Evolutionary conservation across 495 filamentous ascomycete genomes (phyloP).

Genomic region (Recurvomyces mirabilis): DNA sequence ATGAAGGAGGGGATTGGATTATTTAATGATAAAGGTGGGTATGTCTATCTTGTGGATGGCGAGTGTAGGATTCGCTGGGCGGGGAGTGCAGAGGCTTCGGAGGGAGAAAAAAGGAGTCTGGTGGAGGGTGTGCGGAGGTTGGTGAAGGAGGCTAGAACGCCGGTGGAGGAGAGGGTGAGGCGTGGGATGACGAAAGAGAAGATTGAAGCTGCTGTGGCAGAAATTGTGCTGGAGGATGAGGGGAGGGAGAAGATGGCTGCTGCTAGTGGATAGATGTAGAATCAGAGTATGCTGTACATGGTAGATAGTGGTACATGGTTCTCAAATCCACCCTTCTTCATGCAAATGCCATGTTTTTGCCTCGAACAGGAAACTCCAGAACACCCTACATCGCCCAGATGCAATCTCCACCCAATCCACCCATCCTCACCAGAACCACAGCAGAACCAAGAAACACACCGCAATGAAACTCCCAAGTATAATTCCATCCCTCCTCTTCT

Average conservation of each 20-base stretch:
- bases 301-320: neutral
- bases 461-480: slow-evolving; percentile 86
- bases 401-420: neutral
- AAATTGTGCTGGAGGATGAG: slow-evolving; percentile 10
- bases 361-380: neutral
- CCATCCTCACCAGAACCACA: slow-evolving; percentile 66
- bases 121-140: slow-evolving; percentile 58
- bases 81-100: slow-evolving; percentile 65
- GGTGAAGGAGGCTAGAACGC: slow-evolving; percentile 41
- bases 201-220: slow-evolving; percentile 9
- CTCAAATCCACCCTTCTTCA: neutral
- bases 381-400: too few relatives aligned
- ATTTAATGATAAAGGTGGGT: slow-evolving; percentile 81
- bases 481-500: slow-evolving; percentile 89
- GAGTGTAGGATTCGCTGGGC: slow-evolving; percentile 90
- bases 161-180: slow-evolving; percentile 2
- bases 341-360: neutral
- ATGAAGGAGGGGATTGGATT: slow-evolving; percentile 69
- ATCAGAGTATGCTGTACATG: neutral
- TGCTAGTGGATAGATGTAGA: neutral
- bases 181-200: neutral
- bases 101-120: slow-evolving; percentile 58
- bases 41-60: slow-evolving; percentile 83
- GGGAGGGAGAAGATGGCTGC: slow-evolving; percentile 5
- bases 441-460: slow-evolving; percentile 75